phyloP scores from a whole-genome alignment of 2,329 filamentous ascomycete species.

The Phialophora expanda region DNA sequence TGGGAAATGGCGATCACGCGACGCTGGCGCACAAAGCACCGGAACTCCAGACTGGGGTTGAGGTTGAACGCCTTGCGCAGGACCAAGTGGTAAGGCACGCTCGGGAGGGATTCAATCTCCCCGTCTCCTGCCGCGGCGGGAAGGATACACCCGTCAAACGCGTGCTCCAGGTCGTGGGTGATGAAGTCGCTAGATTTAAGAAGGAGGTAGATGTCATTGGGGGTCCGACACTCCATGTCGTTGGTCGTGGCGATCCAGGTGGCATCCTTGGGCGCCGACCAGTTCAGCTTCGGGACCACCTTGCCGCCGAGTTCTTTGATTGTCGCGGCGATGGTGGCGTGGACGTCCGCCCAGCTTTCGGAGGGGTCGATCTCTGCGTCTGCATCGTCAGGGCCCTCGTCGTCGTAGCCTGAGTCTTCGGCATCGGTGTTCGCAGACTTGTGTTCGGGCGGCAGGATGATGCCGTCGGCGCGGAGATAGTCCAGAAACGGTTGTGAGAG shows the following conservation, averaged over 20 bases:
- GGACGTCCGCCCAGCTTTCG: slow-evolving; percentile 69
- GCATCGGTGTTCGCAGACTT: slow-evolving; percentile 55
- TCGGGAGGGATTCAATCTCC: not conserved
- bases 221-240: slow-evolving; percentile 84
- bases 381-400: slow-evolving; percentile 51
- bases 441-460: slow-evolving; percentile 69
- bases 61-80: slow-evolving; percentile 86
- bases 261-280: slow-evolving; percentile 95
- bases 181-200: slow-evolving; percentile 95
- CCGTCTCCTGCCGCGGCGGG: slow-evolving; percentile 31
- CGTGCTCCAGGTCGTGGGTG: slow-evolving; percentile 90
- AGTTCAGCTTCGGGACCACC: slow-evolving; percentile 93
- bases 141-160: slow-evolving; percentile 75
- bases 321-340: slow-evolving; percentile 74
- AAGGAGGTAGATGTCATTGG: slow-evolving; percentile 91
- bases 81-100: slow-evolving; percentile 77
- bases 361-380: slow-evolving; percentile 65
- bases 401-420: slow-evolving; percentile 60
- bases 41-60: slow-evolving; percentile 90
- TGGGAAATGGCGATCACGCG: slow-evolving; percentile 83
- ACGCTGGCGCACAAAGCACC: slow-evolving; percentile 88
- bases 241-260: slow-evolving; percentile 89
- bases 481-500: slow-evolving; percentile 75
- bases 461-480: slow-evolving; percentile 91
- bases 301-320: slow-evolving; percentile 83